These are phyloP conservation scores for Salvia splendens DNA, from an alignment of 257 asterid genomes.

Conservation along the genomic window DNA sequence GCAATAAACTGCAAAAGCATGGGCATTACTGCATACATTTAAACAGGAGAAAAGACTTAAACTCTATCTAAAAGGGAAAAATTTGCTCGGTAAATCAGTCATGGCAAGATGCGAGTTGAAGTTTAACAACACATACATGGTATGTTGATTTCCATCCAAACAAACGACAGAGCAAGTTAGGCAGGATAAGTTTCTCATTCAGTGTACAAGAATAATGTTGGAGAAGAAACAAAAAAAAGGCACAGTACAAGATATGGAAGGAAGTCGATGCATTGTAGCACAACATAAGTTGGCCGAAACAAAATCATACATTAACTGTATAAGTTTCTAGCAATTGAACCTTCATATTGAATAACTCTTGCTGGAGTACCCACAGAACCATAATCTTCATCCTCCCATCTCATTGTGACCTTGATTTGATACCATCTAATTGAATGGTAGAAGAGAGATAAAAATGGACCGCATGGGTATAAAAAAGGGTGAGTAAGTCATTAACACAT, in stretches of 20 bases:
- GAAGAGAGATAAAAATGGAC: constrained; percentile 19
- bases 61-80: constrained; percentile 3
- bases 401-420: constrained; percentile 75
- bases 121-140: constrained; percentile 18
- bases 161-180: not conserved
- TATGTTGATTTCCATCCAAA: constrained; percentile 17
- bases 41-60: constrained; percentile 16
- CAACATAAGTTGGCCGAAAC: constrained; percentile 7
- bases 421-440: constrained; percentile 61
- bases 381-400: constrained; percentile 75
- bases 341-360: constrained; percentile 90
- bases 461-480: constrained; percentile 17
- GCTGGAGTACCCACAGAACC: constrained; percentile 66
- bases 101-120: constrained; percentile 13
- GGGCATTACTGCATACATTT: constrained; percentile 15
- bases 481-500: constrained; percentile 20
- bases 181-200: constrained; percentile 4
- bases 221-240: not conserved
- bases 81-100: constrained; percentile 9
- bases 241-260: not conserved
- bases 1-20: constrained; percentile 6
- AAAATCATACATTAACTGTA: constrained; percentile 14
- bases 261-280: not conserved
- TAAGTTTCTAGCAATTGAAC: constrained; percentile 38
- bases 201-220: constrained; percentile 17